Conservation (phyloP, 768 basidiomycete species). For the Kondoa subrosea region DNA sequence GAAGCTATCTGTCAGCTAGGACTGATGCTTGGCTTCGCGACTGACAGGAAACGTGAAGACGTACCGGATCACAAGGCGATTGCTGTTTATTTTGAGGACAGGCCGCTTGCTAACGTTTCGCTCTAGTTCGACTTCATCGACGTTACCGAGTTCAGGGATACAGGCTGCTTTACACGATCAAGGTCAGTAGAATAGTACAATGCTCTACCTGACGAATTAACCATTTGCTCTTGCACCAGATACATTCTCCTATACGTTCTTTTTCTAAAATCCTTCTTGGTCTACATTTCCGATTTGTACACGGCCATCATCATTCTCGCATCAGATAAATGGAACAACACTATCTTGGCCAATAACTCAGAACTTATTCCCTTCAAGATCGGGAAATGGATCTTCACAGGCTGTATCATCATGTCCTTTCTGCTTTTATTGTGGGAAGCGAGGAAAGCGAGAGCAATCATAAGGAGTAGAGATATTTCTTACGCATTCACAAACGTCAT, state of each 20-base stretch:
- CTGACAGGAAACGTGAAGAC: slow-evolving; percentile 63
- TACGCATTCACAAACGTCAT: slow-evolving; percentile 96
- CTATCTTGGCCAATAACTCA: slow-evolving; percentile 61
- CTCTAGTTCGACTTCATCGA: slow-evolving; percentile 90
- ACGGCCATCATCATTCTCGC: slow-evolving; percentile 92
- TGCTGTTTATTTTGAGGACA: slow-evolving; percentile 1
- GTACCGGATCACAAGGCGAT: slow-evolving; percentile 93
- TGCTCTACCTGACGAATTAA: not conserved
- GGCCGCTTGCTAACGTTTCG: not conserved
- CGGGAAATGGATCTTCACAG: slow-evolving; percentile 92
- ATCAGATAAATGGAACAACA: slow-evolving; percentile 73
- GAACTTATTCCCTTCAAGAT: slow-evolving; percentile 62
- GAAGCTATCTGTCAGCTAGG: not conserved
- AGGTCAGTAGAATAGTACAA: slow-evolving; percentile 42
- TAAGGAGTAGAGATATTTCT: slow-evolving; percentile 86
- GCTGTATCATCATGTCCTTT: slow-evolving; percentile 97
- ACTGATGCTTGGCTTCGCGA: slow-evolving; percentile 35
- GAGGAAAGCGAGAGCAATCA: slow-evolving; percentile 80
- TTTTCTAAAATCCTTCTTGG: slow-evolving; percentile 85
- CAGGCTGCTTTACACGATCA: slow-evolving; percentile 65
- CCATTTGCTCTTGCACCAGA: slow-evolving; percentile 34
- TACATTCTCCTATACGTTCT: slow-evolving; percentile 86
- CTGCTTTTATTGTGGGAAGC: slow-evolving; percentile 85
- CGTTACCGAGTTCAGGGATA: slow-evolving; percentile 76
- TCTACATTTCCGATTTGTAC: slow-evolving; percentile 95